phyloP scores from a whole-genome alignment of 2,329 filamentous ascomycete genomes.

The Orbilia brochopaga region DNA sequence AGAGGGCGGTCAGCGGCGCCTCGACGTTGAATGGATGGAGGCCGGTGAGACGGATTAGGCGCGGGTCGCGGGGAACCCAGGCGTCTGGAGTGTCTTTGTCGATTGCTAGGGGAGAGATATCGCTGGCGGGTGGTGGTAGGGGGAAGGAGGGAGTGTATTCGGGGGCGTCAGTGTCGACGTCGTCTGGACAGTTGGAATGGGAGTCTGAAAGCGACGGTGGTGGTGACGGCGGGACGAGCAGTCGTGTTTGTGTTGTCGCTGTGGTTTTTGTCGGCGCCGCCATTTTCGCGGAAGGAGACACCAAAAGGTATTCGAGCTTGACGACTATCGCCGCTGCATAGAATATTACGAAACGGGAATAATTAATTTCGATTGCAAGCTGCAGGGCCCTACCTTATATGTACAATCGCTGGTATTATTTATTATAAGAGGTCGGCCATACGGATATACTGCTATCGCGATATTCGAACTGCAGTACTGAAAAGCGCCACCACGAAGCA shows the following conservation, averaged over 20 bases:
- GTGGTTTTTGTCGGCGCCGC: slow-evolving; percentile 40
- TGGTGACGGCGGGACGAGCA: slow-evolving; percentile 5
- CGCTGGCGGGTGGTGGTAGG: slow-evolving; percentile 70
- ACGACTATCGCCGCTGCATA: slow-evolving; percentile 5
- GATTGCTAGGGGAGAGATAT: slow-evolving; percentile 69
- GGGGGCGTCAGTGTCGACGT: slow-evolving; percentile 33
- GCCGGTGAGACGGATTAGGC: slow-evolving; percentile 84
- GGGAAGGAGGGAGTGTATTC: slow-evolving; percentile 61
- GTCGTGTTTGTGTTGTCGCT: slow-evolving; percentile 36
- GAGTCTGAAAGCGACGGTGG: slow-evolving; percentile 14
- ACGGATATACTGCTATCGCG: too few species aligned
- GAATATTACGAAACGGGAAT: too few species aligned
- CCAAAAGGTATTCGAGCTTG: neutral
- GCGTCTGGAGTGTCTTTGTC: slow-evolving; percentile 83
- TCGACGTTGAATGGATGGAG: slow-evolving; percentile 92
- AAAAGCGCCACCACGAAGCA: too few species aligned
- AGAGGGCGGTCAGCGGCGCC: slow-evolving; percentile 77
- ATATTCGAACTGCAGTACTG: too few species aligned
- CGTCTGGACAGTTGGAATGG: slow-evolving; percentile 36
- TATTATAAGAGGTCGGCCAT: too few species aligned
- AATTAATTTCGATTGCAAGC: too few species aligned
- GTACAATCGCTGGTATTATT: too few species aligned
- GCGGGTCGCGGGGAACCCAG: slow-evolving; percentile 78
- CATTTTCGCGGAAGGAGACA: slow-evolving; percentile 18
- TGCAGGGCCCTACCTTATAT: too few species aligned